Base-by-base conservation (phyloP, 192 early-diverging fungal genomes). In the Backusella circina region DNA sequence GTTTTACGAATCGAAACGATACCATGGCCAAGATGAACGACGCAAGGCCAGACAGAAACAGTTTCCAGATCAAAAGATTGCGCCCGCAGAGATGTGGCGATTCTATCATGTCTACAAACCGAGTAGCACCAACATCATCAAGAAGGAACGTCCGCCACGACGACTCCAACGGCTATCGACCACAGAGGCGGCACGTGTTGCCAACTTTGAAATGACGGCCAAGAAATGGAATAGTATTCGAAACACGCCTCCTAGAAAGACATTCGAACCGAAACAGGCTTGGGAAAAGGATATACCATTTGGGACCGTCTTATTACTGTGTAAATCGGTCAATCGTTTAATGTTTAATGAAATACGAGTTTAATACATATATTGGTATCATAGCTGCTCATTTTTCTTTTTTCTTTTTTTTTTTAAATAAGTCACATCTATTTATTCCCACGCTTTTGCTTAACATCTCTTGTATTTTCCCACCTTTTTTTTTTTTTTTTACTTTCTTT, bases 261-360 rank as follows among this genome's bases (percentile, higher is more conserved):
- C 69, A 31, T 70, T 47, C 47, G 37, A 70, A 21, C 26, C 31
- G 26, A 38, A 47, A 47, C 26, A 70, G 2, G 26, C 28, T 41
- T 70, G 69, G 69, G 69, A 70, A 70, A 70, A 70, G 12, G 69
- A 70, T 33, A 70, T 70, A 30, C 69, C 33, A 70, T 70, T 70
- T 47, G 69, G 69, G 1, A 41, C 69, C 12, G 37, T 70, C 0
- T 18, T 70, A 18, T 8, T 70, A 2, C 28, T 70, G 16, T 70
- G 69, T 47, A 70, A 70, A 47, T 70, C 69, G 15, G 69, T 70
- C 6, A 23, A 70, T 15, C 21, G 39, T 28, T 31, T 70, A 30
- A 41, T 41, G 37, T 70, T 70, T 47, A 70, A 70, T 30, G 69
- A 70, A 47, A 26, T 70, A 26, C 18, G 26, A 28, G 33, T 70